phyloP scores from a whole-genome alignment of 208 protist genomes.

The Trypanosoma scelopori region DNA sequence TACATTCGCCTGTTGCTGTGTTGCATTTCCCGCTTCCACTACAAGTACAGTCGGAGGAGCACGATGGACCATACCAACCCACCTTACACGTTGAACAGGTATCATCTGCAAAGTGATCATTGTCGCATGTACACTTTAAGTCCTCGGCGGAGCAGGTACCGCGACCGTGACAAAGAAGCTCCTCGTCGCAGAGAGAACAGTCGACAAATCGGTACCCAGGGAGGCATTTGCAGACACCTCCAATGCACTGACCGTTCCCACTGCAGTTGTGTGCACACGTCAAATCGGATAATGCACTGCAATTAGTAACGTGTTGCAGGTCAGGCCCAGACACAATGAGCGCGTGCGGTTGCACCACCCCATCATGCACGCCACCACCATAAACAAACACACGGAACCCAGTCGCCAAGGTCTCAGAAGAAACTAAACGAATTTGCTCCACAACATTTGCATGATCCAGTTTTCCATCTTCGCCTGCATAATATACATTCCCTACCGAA shows the following conservation, averaged over 20 bases:
- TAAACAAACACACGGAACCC: conserved; percentile 66
- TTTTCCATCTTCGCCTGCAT: conserved; percentile 26
- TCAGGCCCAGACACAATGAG: conserved; percentile 65
- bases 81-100: conserved; percentile 43
- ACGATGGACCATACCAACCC: conserved; percentile 79
- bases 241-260: conserved; percentile 45
- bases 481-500: conserved; percentile 46
- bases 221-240: conserved; percentile 52
- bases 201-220: conserved; percentile 47
- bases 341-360: conserved; percentile 43
- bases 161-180: conserved; percentile 58
- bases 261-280: conserved; percentile 58
- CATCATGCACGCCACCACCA: conserved; percentile 29
- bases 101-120: conserved; percentile 54
- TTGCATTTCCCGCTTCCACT: conserved; percentile 57
- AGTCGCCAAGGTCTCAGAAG: conserved; percentile 10
- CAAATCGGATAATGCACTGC: neutral
- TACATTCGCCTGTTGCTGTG: conserved; percentile 43
- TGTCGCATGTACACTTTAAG: conserved; percentile 58
- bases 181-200: conserved; percentile 69
- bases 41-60: conserved; percentile 63
- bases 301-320: conserved; percentile 29
- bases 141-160: conserved; percentile 38
- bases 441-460: conserved; percentile 52
- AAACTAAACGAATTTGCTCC: conserved; percentile 52